Base-by-base conservation (phyloP, 2,329 filamentous ascomycete species). In the Blastomyces gilchristii region DNA sequence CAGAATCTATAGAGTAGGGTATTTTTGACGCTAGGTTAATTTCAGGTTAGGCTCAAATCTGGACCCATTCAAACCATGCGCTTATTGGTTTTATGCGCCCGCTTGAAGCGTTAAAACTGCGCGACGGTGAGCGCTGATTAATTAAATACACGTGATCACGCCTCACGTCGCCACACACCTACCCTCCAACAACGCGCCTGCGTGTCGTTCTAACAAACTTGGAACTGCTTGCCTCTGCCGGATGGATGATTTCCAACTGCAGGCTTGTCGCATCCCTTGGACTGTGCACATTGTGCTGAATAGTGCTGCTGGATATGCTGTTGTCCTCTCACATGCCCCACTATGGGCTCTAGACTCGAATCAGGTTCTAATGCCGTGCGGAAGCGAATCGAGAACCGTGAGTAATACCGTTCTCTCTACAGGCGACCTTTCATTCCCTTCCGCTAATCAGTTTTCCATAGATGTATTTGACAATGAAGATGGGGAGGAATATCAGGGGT, bases 401-500 rank as follows among this genome's bases (percentile, higher is more conserved):
- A 58, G 76, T 68, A 56, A 76, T 69, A 60, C 50, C 2, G 49
- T 25, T 25, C n/a, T 43, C 12, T 31, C 2, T 41, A 39, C 37
- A 53, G 8, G 28, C 31, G 41, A 9, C 28, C 41, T 39, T 37
- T 50, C 28, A 1, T 50, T 34, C 22, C 16, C 16, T 22, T 14
- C 43, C 16, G 43, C 64, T 68, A 62, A 66, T 60, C 43, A n/a
- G 14, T 54, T 39, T 39, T 31, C 56, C 63, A 50, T 68, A 80
- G 78, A 96, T 75, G 83, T 81, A 1, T 97, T 97, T 73, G 80
- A 87, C 1, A 82, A 89, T 66, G 91, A 97, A 73, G 83, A 83
- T 31, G 93, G 94, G 63, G 93, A 97, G 63, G 95, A 99, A 74
- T 99, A 99, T 74, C 86, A 87, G 64, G 85, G 82, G 1, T 97